Base-by-base conservation (phyloP, 345 rosid species). In the Excoecaria agallocha region DNA sequence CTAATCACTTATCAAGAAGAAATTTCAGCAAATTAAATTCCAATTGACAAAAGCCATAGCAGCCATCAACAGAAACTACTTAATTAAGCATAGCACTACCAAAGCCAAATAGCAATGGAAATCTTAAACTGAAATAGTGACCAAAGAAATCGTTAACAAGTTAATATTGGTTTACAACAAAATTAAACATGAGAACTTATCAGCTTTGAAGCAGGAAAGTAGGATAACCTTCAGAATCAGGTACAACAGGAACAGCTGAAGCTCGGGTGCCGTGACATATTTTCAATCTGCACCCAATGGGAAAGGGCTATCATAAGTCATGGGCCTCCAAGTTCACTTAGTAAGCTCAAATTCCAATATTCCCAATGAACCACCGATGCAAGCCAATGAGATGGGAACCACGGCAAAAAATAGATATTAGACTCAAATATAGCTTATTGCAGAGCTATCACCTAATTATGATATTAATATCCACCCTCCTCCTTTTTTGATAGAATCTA, bases 151-250 rank as follows among this genome's bases (percentile, higher is more conserved):
- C 66, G 38, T 39, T 15, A 19, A 30, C 25, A 41, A 57, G 9
- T 41, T 35, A 15, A 62, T 55, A 58, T 58, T 66, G 13, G 70
- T 64, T 61, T 59, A 80, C 62, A 66, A 74, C 37, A 76, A 51
- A 58, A 60, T 54, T 49, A 57, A 22, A 30, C 13, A 71, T 38
- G 12, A 59, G 22, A 81, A 61, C 15, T 39, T 50, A 50, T 43
- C 37, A 38, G 49, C 54, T 60, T 59, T 11, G 13, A 17, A 9
- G 49, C 52, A 10, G 7, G 35, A 54, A 51, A 19, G 51, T 12
- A 69, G 46, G 48, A 66, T 67, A 70, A 94, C 99, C 99, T 93
- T 87, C 93, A 81, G 96, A 89, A 81, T 95, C 97, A 79, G 97
- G 79, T 79, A 93, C 79, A 68, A 95, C 87, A 60, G 99, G 99